Percentiles rank a stretch among this genome's conserved stretches.
These are phyloP conservation scores for Ophiostoma sp. DNA, from an alignment of 2,329 filamentous ascomycete genomes.

Conservation along the genomic window DNA sequence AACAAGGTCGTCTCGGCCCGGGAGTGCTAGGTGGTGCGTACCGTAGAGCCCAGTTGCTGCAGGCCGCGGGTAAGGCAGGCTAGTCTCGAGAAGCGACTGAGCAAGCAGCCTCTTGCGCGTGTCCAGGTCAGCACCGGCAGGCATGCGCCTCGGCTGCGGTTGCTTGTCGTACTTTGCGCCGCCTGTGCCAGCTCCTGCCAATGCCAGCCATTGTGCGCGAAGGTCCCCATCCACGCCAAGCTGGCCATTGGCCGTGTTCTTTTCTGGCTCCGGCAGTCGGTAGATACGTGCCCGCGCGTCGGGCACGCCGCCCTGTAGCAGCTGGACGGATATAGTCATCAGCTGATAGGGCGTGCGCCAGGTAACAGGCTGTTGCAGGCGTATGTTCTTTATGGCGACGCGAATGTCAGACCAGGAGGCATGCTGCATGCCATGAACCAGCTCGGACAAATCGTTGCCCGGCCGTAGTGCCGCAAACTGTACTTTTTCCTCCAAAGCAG, in stretches of 20 bases:
- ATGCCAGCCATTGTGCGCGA: conserved; percentile 65
- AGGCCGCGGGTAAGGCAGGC: conserved; percentile 35
- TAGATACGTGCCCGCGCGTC: conserved; percentile 75
- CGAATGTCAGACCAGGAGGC: conserved; percentile 24
- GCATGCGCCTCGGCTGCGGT: conserved; percentile 23
- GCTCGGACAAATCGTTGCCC: not conserved
- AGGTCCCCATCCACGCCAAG: conserved; percentile 33
- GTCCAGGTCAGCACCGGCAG: conserved; percentile 32
- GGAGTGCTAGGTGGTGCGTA: conserved; percentile 59
- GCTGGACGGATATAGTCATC: conserved; percentile 60
- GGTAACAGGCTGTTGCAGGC: conserved; percentile 21
- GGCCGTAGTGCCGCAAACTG: conserved; percentile 23
- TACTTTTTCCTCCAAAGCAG: conserved; percentile 15
- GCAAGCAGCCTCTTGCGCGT: conserved; percentile 43
- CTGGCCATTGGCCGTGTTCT: too few relatives aligned
- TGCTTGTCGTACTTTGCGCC: not conserved
- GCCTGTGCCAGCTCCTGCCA: conserved; percentile 28
- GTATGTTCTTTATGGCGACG: conserved; percentile 34
- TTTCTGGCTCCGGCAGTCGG: conserved; percentile 55
- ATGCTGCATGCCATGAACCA: conserved; percentile 24
- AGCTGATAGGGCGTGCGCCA: conserved; percentile 31
- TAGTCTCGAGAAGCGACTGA: conserved; percentile 43
- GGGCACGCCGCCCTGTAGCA: conserved; percentile 66
- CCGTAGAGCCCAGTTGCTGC: conserved; percentile 37
- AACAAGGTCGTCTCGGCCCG: conserved; percentile 67